Evolutionary conservation across 805 yeast species (phyloP), one percentile per base, ranked within the genome.

Genomic region (Metahyphopichia silvanorum): DNA sequence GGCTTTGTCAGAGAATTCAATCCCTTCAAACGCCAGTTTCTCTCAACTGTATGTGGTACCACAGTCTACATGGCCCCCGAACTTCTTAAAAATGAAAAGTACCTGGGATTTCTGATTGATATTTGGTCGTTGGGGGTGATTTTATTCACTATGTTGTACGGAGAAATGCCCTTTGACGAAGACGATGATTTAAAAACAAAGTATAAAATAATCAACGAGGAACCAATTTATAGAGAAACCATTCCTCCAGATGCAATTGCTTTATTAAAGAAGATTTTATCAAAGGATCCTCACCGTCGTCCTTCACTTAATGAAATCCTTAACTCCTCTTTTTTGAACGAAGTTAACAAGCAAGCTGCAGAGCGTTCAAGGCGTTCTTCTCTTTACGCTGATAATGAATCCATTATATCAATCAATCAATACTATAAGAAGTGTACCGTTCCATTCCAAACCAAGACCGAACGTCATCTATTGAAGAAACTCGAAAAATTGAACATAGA

Each of bases 1-100:
- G 98, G 98, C 0, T 91, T 91, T 55, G 86, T 96, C 0, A 68
- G 98, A 40, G 96, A 86, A 46, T 77, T 50, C 41, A 61, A 57
- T 32, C 71, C 70, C 2, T 49, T 44, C 21, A 49, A 46, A 24
- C 67, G 82, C 31, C 59, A 69, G 4, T 57, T 82, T 29, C 59
- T 91, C 21, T 84, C 82, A 31, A 93, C 96, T 0, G 70, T 88
- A 1, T 91, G 98, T 59, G 98, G 98, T 3, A 91, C 98, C 0
- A 79, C 88, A 1, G 94, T 87, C 3, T 91, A 91, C 54, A 89
- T 91, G 96, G 96, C 98, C 0, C 98, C 98, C 0, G 98, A 91
- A 53, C 66, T 93, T 40, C 65, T 89, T 12, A 65, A 68, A 34
- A 71, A 79, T 39, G 72, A 76, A 39, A 78, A 79, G 28, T 88